phyloP scores from a whole-genome alignment of 192 early-diverging fungal genomes.

The Thamnidium elegans region DNA sequence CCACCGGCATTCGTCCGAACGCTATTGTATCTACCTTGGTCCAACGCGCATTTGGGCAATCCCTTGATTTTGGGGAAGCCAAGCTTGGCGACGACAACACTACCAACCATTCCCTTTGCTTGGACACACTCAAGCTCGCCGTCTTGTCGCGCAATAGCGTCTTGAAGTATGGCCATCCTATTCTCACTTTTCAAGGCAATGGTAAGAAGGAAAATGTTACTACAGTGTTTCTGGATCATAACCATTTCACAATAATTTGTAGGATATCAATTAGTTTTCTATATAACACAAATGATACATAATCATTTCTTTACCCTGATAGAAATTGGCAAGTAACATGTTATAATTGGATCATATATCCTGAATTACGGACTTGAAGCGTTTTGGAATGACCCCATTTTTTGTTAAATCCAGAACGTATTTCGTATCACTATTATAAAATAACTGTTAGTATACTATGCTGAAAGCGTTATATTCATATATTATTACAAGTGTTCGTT shows the following conservation, averaged over 20 bases:
- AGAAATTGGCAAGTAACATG: slow-evolving; percentile 29
- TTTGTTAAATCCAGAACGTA: no score
- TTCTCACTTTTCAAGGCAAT: slow-evolving; percentile 28
- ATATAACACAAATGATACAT: slow-evolving; percentile 33
- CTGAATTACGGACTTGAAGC: no score
- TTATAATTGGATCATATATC: no score
- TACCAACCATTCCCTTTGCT: slow-evolving; percentile 20
- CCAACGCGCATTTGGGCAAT: slow-evolving; percentile 22
- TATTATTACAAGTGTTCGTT: no score
- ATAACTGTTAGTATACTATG: no score
- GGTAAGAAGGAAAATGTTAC: slow-evolving; percentile 22
- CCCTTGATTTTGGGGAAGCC: slow-evolving; percentile 22
- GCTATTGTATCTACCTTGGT: slow-evolving; percentile 26
- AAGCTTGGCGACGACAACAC: slow-evolving; percentile 20
- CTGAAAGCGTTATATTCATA: no score
- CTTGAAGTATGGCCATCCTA: slow-evolving; percentile 18
- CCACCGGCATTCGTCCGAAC: slow-evolving; percentile 20
- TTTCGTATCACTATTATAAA: no score
- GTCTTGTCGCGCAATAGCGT: slow-evolving; percentile 18
- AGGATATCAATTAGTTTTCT: slow-evolving; percentile 20
- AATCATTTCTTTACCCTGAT: slow-evolving; percentile 24
- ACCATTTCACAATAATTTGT: slow-evolving; percentile 22
- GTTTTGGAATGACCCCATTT: no score
- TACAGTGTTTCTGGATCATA: slow-evolving; percentile 21
- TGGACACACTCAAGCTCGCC: slow-evolving; percentile 24